Evolutionary conservation across 768 basidiomycete genomes (phyloP).

Genomic region (Naganishia kalamii): DNA sequence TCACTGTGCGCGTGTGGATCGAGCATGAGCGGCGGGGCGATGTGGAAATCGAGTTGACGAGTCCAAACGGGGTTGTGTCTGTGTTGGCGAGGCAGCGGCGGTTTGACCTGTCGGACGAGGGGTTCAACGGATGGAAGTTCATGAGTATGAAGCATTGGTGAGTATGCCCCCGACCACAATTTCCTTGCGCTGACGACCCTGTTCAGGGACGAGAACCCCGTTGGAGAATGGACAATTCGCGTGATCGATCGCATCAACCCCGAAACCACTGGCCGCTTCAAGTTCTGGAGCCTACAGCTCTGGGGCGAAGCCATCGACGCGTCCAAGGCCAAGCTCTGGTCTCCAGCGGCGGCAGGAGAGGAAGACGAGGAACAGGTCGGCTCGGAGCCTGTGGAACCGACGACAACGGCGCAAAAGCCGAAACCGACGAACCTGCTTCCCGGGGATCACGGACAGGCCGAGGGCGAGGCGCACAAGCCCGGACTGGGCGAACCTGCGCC

Average conservation of each 20-base stretch:
- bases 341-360: slow-evolving; percentile 42
- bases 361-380: slow-evolving; percentile 45
- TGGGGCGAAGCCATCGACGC: slow-evolving; percentile 85
- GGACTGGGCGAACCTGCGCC: slow-evolving; percentile 37
- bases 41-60: slow-evolving; percentile 80
- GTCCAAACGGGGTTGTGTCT: slow-evolving; percentile 79
- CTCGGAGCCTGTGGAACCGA: slow-evolving; percentile 37
- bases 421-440: slow-evolving; percentile 87
- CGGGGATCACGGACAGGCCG: slow-evolving; percentile 70
- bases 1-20: slow-evolving; percentile 90
- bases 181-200: not conserved
- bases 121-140: slow-evolving; percentile 94
- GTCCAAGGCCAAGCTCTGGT: slow-evolving; percentile 57
- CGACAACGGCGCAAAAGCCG: slow-evolving; percentile 58
- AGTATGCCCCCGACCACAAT: slow-evolving; percentile 37
- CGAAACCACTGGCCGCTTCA: slow-evolving; percentile 59
- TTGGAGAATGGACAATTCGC: slow-evolving; percentile 81
- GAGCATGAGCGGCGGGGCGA: slow-evolving; percentile 79
- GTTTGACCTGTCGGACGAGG: slow-evolving; percentile 60
- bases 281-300: slow-evolving; percentile 85
- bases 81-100: slow-evolving; percentile 67
- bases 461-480: slow-evolving; percentile 73
- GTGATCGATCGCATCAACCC: slow-evolving; percentile 73
- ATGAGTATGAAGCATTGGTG: slow-evolving; percentile 98
- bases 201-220: slow-evolving; percentile 79